Percentiles rank a stretch among this genome's conserved stretches.
phyloP scores from a whole-genome alignment of 75 land plant genomes.

The Isoetes taiwanensis region DNA sequence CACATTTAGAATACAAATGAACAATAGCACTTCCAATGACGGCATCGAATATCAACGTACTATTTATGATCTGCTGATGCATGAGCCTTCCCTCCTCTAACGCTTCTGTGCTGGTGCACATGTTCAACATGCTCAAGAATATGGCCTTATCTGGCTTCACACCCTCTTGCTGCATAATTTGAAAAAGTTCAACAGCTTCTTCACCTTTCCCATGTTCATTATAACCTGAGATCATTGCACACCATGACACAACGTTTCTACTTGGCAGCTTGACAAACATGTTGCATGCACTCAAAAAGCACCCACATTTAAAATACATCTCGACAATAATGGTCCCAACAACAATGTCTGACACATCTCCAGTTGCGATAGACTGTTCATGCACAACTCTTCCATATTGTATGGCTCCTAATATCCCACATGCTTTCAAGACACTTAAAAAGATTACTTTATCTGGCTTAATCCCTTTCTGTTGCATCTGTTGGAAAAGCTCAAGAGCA shows the following conservation, averaged over 20 bases:
- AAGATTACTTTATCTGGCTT: background rate
- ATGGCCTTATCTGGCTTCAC: constrained; percentile 10
- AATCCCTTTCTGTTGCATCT: background rate
- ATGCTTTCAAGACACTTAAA: background rate
- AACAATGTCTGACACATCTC: background rate
- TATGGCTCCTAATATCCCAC: background rate
- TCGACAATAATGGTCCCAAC: constrained; percentile 36
- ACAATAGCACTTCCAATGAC: constrained; percentile 36
- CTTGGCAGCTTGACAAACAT: background rate
- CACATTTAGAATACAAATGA: constrained; percentile 34
- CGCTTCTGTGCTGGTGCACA: background rate
- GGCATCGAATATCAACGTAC: too few relatives aligned
- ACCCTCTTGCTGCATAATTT: background rate
- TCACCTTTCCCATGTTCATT: background rate
- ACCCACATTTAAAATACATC: constrained; percentile 6
- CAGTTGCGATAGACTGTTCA: background rate
- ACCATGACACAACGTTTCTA: constrained; percentile 6
- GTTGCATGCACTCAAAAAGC: background rate
- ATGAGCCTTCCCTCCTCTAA: background rate
- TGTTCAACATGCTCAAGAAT: background rate
- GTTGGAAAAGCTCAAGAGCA: constrained; percentile 1
- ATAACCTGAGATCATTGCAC: background rate
- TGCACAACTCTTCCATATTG: background rate
- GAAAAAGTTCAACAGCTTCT: background rate
- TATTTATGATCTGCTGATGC: background rate